Percentiles rank a stretch among this genome's conserved stretches.
phyloP scores from a whole-genome alignment of 2,329 filamentous ascomycete species.

The Chrysoporthe cubensis region DNA sequence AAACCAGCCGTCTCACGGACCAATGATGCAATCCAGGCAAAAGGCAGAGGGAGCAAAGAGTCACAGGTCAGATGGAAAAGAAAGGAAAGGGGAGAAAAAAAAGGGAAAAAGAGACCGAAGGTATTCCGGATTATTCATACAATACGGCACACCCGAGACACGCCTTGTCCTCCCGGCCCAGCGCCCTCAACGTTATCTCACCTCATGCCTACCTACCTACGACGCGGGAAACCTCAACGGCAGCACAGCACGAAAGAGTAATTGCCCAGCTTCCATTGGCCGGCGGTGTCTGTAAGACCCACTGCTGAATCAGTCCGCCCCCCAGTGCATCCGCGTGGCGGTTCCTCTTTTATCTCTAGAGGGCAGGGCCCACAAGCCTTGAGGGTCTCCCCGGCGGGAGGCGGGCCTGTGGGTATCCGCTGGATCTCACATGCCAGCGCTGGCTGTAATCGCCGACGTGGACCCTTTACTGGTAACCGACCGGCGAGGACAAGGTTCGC shows the following conservation, averaged over 20 bases:
- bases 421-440: neutral
- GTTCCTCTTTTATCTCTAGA: neutral
- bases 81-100: conserved; percentile 10
- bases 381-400: too few species aligned
- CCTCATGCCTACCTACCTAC: neutral
- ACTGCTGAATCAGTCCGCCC: neutral
- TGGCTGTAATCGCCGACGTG: neutral
- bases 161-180: conserved; percentile 10
- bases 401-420: too few species aligned
- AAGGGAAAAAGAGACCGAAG: conserved; percentile 15
- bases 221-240: neutral
- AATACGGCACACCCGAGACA: conserved; percentile 15
- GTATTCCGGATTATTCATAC: conserved; percentile 26
- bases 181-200: conserved; percentile 9
- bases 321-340: conserved; percentile 6
- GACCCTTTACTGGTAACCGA: too few species aligned
- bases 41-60: conserved; percentile 36
- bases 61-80: conserved; percentile 28
- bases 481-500: too few species aligned
- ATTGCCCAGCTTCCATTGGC: conserved; percentile 23
- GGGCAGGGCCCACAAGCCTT: too few species aligned
- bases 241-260: conserved; percentile 16
- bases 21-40: neutral
- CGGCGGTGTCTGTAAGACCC: conserved; percentile 2
- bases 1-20: neutral